These are phyloP conservation scores for Wickerhamomyces sp. DNA, from an alignment of 1,139 yeast species.

Conservation along the genomic window DNA sequence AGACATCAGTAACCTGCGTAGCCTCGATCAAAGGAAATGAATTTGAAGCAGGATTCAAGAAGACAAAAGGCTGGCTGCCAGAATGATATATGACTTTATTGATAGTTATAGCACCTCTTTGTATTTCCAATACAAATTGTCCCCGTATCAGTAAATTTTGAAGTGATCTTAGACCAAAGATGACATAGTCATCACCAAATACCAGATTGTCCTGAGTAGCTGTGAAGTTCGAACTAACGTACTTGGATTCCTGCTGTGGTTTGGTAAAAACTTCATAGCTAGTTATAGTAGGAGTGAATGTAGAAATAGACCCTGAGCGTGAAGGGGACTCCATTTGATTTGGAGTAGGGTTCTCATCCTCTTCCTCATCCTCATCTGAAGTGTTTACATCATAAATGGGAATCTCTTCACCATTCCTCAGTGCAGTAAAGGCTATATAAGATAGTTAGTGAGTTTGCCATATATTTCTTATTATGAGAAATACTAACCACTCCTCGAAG, in stretches of 20 bases:
- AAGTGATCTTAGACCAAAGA: constrained; percentile 39
- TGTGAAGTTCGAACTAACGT: constrained; percentile 28
- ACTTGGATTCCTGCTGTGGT: constrained; percentile 20
- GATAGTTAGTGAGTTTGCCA: not conserved
- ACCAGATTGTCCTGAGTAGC: constrained; percentile 36
- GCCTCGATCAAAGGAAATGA: constrained; percentile 54
- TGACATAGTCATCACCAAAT: constrained; percentile 28
- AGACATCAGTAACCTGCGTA: constrained; percentile 36
- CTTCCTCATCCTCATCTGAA: constrained; percentile 9
- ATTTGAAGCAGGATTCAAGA: constrained; percentile 49
- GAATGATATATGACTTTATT: constrained; percentile 51
- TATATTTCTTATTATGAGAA: not conserved
- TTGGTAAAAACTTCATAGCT: not conserved
- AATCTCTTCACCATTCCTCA: constrained; percentile 2
- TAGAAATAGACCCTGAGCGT: not conserved
- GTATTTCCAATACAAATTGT: constrained; percentile 45
- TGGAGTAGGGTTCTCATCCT: not conserved
- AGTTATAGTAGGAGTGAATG: not conserved
- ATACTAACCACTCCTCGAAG: not conserved
- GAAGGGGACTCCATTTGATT: not conserved
- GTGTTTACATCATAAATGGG: constrained; percentile 13
- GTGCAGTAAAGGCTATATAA: constrained; percentile 7
- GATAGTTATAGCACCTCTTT: constrained; percentile 53
- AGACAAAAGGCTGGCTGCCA: constrained; percentile 27
- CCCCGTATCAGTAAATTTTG: constrained; percentile 58